Percentiles rank a stretch among this genome's conserved stretches.
These are phyloP conservation scores for Fusarium sp. DNA, from an alignment of 2,329 filamentous ascomycete species.

Conservation along the genomic window DNA sequence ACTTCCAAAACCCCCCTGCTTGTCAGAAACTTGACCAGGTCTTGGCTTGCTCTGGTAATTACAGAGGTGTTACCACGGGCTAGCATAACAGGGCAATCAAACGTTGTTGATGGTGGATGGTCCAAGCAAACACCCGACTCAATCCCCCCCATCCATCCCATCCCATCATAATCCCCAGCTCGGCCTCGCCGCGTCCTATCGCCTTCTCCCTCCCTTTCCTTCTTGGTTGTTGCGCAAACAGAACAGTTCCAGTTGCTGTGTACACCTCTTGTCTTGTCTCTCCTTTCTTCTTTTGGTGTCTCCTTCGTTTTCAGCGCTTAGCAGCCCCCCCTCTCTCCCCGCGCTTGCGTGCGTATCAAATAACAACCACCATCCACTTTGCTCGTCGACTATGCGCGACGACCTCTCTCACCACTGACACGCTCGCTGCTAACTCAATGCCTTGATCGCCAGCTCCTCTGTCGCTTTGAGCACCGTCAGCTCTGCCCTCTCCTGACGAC, in stretches of 20 bases:
- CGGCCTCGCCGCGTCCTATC: slow-evolving; percentile 21
- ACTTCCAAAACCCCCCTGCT: not conserved
- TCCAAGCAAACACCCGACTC: slow-evolving; percentile 29
- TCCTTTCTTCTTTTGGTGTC: not conserved
- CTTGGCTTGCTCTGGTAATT: slow-evolving; percentile 32
- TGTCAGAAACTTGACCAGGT: slow-evolving; percentile 10
- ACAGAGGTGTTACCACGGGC: slow-evolving; percentile 13
- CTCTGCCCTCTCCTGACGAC: slow-evolving; percentile 40
- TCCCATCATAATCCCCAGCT: slow-evolving; percentile 17
- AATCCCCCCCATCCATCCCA: slow-evolving; percentile 11
- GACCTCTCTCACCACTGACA: slow-evolving; percentile 11
- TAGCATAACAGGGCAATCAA: slow-evolving; percentile 40
- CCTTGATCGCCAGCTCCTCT: slow-evolving; percentile 34
- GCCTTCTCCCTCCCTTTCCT: slow-evolving; percentile 13
- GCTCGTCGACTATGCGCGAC: slow-evolving; percentile 25
- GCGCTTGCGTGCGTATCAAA: slow-evolving; percentile 7
- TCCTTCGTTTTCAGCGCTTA: not conserved
- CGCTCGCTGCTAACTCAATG: slow-evolving; percentile 41
- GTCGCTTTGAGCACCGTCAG: slow-evolving; percentile 42
- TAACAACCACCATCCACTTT: slow-evolving; percentile 13
- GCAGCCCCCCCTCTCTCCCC: not conserved
- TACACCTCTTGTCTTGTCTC: not conserved
- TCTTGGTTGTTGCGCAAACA: slow-evolving; percentile 3
- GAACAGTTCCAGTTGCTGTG: not conserved
- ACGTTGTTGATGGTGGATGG: slow-evolving; percentile 33